A percentile compares a stretch with the other conserved stretches of the same genome.
phyloP scores from a whole-genome alignment of 192 early-diverging fungal genomes.

The Coemansia sp. region DNA sequence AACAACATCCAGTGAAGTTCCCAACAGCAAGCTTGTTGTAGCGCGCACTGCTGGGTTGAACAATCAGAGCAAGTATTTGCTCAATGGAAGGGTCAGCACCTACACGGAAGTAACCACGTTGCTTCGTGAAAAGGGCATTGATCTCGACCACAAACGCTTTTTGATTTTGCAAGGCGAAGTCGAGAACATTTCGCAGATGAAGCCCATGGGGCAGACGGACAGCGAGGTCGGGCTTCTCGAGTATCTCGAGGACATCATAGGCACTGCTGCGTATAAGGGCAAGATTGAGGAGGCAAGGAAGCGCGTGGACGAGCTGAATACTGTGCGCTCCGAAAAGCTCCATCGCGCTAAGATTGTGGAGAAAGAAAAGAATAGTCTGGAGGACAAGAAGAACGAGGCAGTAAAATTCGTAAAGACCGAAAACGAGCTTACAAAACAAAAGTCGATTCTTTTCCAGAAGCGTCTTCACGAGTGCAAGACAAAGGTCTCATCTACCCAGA shows the following conservation, averaged over 20 bases:
- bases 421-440: slow-evolving; percentile 71
- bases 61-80: slow-evolving; percentile 74
- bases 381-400: slow-evolving; percentile 80
- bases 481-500: slow-evolving; percentile 54
- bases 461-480: slow-evolving; percentile 63
- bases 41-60: slow-evolving; percentile 69
- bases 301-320: slow-evolving; percentile 74
- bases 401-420: slow-evolving; percentile 76
- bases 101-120: slow-evolving; percentile 84
- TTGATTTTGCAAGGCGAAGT: slow-evolving; percentile 98
- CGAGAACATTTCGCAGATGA: slow-evolving; percentile 98
- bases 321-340: slow-evolving; percentile 75
- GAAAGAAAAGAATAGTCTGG: slow-evolving; percentile 78
- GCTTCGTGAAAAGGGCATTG: slow-evolving; percentile 82
- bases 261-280: slow-evolving; percentile 84
- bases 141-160: slow-evolving; percentile 97
- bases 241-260: slow-evolving; percentile 98
- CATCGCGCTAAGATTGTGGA: slow-evolving; percentile 86
- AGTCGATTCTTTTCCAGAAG: slow-evolving; percentile 76
- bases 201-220: slow-evolving; percentile 87
- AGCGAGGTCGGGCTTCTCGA: slow-evolving; percentile 95
- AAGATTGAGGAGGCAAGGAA: slow-evolving; percentile 73
- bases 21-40: slow-evolving; percentile 72
- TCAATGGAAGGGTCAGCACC: slow-evolving; percentile 66
- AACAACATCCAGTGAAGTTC: slow-evolving; percentile 61